phyloP scores from a whole-genome alignment of 169 alveolate genomes.

The Fabrea salina region DNA sequence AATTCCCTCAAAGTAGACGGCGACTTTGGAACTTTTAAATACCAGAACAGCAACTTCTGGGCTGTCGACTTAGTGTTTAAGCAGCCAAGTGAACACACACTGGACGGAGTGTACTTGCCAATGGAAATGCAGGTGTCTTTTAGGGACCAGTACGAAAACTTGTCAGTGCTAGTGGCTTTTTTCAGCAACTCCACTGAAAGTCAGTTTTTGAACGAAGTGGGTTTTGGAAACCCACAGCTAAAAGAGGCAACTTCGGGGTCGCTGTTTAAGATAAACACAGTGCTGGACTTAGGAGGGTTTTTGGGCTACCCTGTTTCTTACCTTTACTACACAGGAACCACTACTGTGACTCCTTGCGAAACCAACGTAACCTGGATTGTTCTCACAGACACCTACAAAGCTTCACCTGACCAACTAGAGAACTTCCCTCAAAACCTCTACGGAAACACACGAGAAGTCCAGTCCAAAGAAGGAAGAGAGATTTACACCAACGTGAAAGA shows the following conservation, averaged over 20 bases:
- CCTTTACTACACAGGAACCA: conserved; percentile 11
- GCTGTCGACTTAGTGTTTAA: background rate
- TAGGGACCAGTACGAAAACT: background rate
- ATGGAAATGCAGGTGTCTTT: conserved; percentile 27
- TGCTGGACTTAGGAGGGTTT: background rate
- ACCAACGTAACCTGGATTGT: conserved; percentile 16
- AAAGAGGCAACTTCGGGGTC: conserved; percentile 6
- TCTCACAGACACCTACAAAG: conserved; percentile 19
- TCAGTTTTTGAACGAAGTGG: conserved; percentile 8
- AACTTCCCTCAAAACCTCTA: background rate
- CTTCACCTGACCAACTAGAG: background rate
- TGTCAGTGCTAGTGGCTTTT: background rate
- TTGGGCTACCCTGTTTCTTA: background rate
- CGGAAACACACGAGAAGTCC: background rate
- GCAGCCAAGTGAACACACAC: conserved; percentile 4
- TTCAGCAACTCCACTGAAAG: conserved; percentile 13
- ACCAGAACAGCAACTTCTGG: background rate
- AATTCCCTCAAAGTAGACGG: background rate
- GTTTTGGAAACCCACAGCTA: conserved; percentile 22
- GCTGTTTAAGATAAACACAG: background rate
- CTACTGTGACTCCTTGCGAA: conserved; percentile 15
- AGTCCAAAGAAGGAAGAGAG: background rate
- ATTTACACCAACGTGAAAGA: conserved; percentile 2
- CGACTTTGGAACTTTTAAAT: conserved; percentile 11
- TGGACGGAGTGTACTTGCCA: conserved; percentile 6